A percentile compares a stretch with the other conserved stretches of the same genome.
phyloP scores from a whole-genome alignment of 495 filamentous ascomycete species.

The Podospora conica region DNA sequence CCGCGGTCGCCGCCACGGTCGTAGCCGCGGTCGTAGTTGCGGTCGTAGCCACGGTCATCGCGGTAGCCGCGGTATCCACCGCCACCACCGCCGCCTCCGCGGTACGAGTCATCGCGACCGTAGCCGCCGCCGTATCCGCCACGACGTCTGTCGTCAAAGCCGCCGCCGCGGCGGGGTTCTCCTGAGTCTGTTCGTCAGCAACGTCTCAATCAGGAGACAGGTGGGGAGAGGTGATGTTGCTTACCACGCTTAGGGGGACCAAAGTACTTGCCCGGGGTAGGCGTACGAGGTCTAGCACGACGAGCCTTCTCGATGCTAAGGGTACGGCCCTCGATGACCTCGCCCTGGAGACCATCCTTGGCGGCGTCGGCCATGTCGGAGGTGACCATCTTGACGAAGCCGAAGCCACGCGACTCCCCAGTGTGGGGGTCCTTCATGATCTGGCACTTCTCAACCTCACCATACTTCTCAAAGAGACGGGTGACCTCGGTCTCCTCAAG shows the following conservation, averaged over 20 bases:
- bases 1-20: slow-evolving; percentile 47
- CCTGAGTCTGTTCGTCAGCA: slow-evolving; percentile 17
- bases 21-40: slow-evolving; percentile 24
- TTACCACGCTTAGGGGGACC: slow-evolving; percentile 96
- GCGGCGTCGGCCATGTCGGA: slow-evolving; percentile 91
- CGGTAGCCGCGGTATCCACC: slow-evolving; percentile 37
- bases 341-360: slow-evolving; percentile 92
- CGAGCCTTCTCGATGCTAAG: slow-evolving; percentile 99
- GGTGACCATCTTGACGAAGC: slow-evolving; percentile 98
- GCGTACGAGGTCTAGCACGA: slow-evolving; percentile 86
- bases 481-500: slow-evolving; percentile 86
- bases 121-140: slow-evolving; percentile 33
- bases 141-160: slow-evolving; percentile 14
- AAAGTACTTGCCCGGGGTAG: slow-evolving; percentile 98
- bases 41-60: slow-evolving; percentile 36
- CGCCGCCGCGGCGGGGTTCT: slow-evolving; percentile 28
- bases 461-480: slow-evolving; percentile 96
- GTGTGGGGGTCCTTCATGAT: slow-evolving; percentile 99
- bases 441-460: slow-evolving; percentile 96
- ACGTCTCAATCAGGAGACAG: slow-evolving; percentile 9
- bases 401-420: slow-evolving; percentile 97
- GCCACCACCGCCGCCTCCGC: slow-evolving; percentile 31
- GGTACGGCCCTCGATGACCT: slow-evolving; percentile 90
- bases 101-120: slow-evolving; percentile 33
- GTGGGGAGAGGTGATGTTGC: slow-evolving; percentile 22